A percentile compares a stretch with the other conserved stretches of the same genome.
Evolutionary conservation across 179 eudicot species (phyloP).

Genomic region (Spergularia azorica): DNA sequence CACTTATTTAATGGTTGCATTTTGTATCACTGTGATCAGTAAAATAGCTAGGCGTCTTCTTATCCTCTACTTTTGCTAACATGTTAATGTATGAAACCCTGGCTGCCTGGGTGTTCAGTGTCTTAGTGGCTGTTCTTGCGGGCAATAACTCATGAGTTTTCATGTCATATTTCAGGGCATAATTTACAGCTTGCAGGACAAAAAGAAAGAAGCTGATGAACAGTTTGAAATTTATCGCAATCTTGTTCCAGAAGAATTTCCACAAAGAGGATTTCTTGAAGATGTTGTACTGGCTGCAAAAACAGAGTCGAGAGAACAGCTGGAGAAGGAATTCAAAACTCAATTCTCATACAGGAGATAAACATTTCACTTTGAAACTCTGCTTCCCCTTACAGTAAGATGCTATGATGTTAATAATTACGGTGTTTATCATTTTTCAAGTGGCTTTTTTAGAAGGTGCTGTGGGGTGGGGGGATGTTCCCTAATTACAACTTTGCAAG

Average conservation of each 20-base stretch:
- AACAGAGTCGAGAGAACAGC: conserved; percentile 54
- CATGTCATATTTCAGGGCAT: conserved; percentile 64
- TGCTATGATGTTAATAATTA: background rate
- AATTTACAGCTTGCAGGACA: conserved; percentile 80
- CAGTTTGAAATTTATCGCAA: conserved; percentile 67
- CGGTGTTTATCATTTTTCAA: background rate
- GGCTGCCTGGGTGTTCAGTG: background rate
- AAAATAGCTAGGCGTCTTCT: background rate
- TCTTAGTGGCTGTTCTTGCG: background rate
- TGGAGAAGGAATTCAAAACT: conserved; percentile 58
- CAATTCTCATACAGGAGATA: conserved; percentile 40
- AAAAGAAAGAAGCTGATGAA: conserved; percentile 81
- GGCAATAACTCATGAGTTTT: conserved; percentile 11
- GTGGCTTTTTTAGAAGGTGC: background rate
- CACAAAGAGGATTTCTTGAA: conserved; percentile 87
- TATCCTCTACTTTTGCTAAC: no score
- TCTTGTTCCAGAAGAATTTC: conserved; percentile 95
- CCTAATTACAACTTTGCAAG: background rate
- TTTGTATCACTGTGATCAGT: background rate
- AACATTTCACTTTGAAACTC: background rate
- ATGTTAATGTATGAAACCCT: background rate
- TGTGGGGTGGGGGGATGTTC: background rate
- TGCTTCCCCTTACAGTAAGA: conserved; percentile 23
- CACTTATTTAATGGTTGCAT: no score
- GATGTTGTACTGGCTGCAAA: conserved; percentile 89